phyloP scores from a whole-genome alignment of 2,329 filamentous ascomycete species.

The Fonsecaea pedrosoi region DNA sequence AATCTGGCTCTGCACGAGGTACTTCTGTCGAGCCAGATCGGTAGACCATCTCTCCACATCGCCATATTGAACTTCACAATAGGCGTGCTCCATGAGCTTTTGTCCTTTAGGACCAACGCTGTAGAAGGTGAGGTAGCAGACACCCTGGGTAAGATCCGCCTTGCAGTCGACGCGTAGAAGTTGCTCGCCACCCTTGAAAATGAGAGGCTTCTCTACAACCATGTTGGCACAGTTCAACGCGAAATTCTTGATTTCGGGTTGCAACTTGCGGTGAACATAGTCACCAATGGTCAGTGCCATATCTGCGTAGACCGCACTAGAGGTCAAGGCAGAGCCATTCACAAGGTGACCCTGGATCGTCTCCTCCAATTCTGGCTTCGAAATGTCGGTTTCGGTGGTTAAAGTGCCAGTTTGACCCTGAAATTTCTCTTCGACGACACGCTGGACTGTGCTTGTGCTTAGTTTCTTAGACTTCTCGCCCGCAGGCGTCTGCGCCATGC shows the following conservation, averaged over 20 bases:
- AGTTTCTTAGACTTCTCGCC: neutral
- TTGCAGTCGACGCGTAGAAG: conserved; percentile 4
- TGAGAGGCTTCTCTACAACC: conserved; percentile 60
- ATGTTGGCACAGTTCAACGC: conserved; percentile 48
- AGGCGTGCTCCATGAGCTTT: conserved; percentile 66
- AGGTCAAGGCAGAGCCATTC: conserved; percentile 40
- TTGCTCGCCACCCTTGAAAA: conserved; percentile 52
- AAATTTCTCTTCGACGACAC: neutral
- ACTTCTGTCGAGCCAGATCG: conserved; percentile 37
- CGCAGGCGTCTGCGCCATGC: neutral
- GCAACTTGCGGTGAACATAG: conserved; percentile 45
- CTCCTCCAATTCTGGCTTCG: conserved; percentile 30
- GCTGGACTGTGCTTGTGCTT: conserved; percentile 35
- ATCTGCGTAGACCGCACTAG: conserved; percentile 41
- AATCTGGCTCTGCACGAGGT: conserved; percentile 40
- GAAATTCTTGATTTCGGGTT: conserved; percentile 43
- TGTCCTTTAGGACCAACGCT: conserved; percentile 53
- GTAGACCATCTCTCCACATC: conserved; percentile 9
- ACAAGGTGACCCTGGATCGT: conserved; percentile 40
- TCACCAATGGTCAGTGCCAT: conserved; percentile 41
- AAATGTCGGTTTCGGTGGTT: conserved; percentile 35
- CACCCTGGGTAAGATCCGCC: conserved; percentile 19
- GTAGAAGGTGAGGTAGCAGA: conserved; percentile 16
- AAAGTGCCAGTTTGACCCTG: conserved; percentile 3
- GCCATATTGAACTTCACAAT: conserved; percentile 58